phyloP scores from a whole-genome alignment of 2,329 filamentous ascomycete species.

The Stachybotrys chlorohalonatus region DNA sequence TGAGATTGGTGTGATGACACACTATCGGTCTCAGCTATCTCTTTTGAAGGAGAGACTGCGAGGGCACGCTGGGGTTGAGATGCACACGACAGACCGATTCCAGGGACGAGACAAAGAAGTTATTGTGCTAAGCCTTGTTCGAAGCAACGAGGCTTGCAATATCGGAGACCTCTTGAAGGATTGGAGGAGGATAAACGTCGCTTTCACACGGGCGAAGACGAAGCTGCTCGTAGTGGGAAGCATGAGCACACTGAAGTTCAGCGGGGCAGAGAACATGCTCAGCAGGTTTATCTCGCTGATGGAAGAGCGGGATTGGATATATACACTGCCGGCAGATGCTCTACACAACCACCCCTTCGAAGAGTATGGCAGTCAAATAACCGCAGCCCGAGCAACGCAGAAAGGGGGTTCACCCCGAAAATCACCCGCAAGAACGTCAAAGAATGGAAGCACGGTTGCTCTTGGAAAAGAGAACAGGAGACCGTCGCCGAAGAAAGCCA shows the following conservation, averaged over 20 bases:
- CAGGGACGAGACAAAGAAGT: conserved; percentile 95
- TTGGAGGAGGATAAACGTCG: conserved; percentile 90
- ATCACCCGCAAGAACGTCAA: conserved; percentile 17
- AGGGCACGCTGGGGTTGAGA: conserved; percentile 59
- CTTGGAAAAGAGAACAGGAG: conserved; percentile 35
- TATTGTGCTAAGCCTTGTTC: conserved; percentile 76
- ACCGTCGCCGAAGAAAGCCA: conserved; percentile 43
- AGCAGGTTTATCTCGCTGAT: conserved; percentile 68
- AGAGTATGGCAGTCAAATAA: conserved; percentile 42
- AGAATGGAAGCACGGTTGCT: conserved; percentile 5
- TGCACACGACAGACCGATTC: conserved; percentile 95
- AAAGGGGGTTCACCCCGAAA: conserved; percentile 20
- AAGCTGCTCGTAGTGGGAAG: conserved; percentile 88
- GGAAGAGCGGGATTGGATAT: conserved; percentile 69
- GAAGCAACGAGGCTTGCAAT: conserved; percentile 70
- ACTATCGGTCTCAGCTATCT: conserved; percentile 87
- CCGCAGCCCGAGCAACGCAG: conserved; percentile 18
- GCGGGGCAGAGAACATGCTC: conserved; percentile 67
- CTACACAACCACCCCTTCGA: conserved; percentile 61
- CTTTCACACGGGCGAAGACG: conserved; percentile 84
- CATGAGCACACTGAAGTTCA: conserved; percentile 65
- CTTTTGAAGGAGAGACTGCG: conserved; percentile 68
- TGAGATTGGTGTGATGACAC: conserved; percentile 90
- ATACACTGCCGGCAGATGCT: conserved; percentile 58
- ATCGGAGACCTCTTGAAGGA: conserved; percentile 92